Percentiles rank a stretch among this genome's conserved stretches.
These are phyloP conservation scores for Sporothrix dimorphospora DNA, from an alignment of 2,329 filamentous ascomycete genomes.

Conservation along the genomic window DNA sequence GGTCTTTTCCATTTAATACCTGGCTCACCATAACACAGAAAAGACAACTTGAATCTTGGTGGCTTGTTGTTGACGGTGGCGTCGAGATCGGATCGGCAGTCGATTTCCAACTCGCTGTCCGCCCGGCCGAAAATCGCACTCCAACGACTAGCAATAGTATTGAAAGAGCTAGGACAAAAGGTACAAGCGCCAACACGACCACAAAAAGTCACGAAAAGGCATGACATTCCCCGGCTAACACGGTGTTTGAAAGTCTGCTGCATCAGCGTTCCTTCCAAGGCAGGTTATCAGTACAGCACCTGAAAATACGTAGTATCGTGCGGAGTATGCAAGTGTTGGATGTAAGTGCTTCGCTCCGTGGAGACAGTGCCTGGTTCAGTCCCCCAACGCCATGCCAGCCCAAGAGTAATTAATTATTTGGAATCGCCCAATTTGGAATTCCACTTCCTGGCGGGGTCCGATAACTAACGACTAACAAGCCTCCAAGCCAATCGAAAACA, in stretches of 20 bases:
- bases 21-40: neutral
- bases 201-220: neutral
- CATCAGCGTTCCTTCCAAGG: neutral
- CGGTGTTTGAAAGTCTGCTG: neutral
- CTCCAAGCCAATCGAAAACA: neutral
- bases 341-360: conserved; percentile 1
- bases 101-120: neutral
- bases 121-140: neutral
- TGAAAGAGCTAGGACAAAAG: neutral
- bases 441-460: neutral
- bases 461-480: conserved; percentile 14
- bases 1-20: neutral
- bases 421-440: conserved; percentile 29
- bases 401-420: conserved; percentile 7
- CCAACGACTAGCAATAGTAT: no score
- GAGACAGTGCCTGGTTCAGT: neutral
- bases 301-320: neutral
- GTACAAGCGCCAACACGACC: neutral
- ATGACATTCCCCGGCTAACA: neutral
- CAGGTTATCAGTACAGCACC: neutral
- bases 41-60: neutral
- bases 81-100: neutral
- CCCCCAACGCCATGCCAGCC: neutral
- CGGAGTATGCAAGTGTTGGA: neutral
- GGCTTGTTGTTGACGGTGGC: neutral